Conservation (phyloP, 495 filamentous ascomycete species). For the Talaromyces liani region DNA sequence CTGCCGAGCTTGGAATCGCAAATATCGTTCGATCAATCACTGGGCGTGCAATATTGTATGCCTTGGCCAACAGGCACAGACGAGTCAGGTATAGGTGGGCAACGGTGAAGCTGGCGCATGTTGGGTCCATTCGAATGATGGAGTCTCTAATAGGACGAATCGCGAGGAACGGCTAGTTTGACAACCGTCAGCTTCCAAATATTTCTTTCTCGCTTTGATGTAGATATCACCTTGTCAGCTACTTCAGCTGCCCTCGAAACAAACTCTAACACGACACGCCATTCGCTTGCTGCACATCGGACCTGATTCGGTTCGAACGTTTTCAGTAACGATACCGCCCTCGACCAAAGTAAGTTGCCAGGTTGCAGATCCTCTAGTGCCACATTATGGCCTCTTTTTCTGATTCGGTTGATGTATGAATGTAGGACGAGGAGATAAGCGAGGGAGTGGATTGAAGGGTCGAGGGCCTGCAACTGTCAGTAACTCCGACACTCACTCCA, state of each 20-base stretch:
- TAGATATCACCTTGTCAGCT: conserved; percentile 26
- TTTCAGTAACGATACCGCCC: conserved; percentile 37
- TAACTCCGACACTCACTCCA: not conserved
- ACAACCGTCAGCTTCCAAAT: conserved; percentile 2
- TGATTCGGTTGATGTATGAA: conserved; percentile 22
- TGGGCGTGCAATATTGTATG: conserved; percentile 50
- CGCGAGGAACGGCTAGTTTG: conserved; percentile 47
- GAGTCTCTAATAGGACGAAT: conserved; percentile 54
- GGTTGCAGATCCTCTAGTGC: conserved; percentile 23
- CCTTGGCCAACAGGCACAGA: conserved; percentile 49
- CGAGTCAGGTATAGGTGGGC: conserved; percentile 55
- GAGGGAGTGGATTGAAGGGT: conserved; percentile 34
- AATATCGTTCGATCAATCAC: conserved; percentile 62
- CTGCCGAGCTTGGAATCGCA: conserved; percentile 49
- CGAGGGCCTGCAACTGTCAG: conserved; percentile 24
- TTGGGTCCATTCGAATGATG: conserved; percentile 65
- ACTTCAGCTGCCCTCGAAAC: conserved; percentile 32
- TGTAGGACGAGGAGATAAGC: conserved; percentile 35
- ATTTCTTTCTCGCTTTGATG: not conserved
- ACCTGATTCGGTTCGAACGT: conserved; percentile 52
- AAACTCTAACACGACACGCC: conserved; percentile 44
- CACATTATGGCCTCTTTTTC: conserved; percentile 14
- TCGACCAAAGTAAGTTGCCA: conserved; percentile 38
- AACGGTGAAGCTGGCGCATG: conserved; percentile 61
- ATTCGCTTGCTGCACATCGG: conserved; percentile 49